Evolutionary conservation across 306 rosid genomes (phyloP).

Genomic region (Benincasa hispida): DNA sequence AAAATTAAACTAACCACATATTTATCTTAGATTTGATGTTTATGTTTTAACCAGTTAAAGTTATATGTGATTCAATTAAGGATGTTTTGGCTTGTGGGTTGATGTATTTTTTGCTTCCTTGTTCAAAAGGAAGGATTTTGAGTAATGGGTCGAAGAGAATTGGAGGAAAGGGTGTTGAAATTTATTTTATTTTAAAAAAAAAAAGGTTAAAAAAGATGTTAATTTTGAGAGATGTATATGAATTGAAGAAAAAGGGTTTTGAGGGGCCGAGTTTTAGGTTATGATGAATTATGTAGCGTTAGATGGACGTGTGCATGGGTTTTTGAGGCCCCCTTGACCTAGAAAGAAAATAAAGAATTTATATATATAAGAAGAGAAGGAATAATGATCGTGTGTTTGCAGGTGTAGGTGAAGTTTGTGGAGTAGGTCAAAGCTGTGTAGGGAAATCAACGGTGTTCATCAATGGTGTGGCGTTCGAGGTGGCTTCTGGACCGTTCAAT

Average conservation of each 20-base stretch:
- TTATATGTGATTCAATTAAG: not conserved
- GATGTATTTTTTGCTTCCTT: not conserved
- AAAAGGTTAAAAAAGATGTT: too few relatives aligned
- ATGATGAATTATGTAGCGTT: not conserved
- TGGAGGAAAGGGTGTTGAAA: not conserved
- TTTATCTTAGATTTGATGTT: not conserved
- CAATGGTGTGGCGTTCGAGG: constrained; percentile 80
- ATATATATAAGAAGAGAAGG: not conserved
- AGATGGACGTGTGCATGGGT: constrained; percentile 77
- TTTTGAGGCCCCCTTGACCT: constrained; percentile 9
- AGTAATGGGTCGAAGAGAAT: not conserved
- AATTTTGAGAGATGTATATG: not conserved
- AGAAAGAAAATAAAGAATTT: not conserved
- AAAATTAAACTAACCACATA: not conserved
- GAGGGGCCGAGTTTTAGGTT: not conserved
- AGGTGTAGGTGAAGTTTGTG: constrained; percentile 32
- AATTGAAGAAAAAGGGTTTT: not conserved
- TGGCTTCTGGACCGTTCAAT: constrained; percentile 54
- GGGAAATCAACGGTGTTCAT: constrained; percentile 64
- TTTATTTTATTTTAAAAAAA: not conserved
- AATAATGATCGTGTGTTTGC: constrained; percentile 13
- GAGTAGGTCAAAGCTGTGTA: constrained; percentile 15
- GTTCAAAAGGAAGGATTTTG: not conserved
- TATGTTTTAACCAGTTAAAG: not conserved
- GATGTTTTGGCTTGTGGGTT: not conserved